Percentiles rank a stretch among this genome's conserved stretches.
phyloP scores from a whole-genome alignment of 1,284 basidiomycete genomes.

The Rhizoctonia solani region DNA sequence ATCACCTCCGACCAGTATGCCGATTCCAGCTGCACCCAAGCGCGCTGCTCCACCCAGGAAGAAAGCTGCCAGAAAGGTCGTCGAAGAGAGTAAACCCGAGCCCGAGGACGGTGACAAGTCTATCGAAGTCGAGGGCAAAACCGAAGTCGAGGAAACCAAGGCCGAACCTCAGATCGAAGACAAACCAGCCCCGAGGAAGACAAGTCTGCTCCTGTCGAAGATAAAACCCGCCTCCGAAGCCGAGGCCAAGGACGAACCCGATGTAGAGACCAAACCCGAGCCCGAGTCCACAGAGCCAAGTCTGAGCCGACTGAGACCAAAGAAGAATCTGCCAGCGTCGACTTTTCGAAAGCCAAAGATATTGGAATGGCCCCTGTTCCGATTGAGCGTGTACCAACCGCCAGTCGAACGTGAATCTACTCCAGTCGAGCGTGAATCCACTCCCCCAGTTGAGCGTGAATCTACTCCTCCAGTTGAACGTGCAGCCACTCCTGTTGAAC shows the following conservation, averaged over 20 bases:
- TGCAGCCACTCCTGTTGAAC: background rate
- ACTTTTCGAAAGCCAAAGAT: background rate
- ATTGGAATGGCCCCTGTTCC: background rate
- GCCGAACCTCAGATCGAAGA: conserved; percentile 1
- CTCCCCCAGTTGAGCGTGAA: background rate
- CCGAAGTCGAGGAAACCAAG: background rate
- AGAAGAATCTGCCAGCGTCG: conserved; percentile 39
- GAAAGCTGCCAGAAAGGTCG: conserved; percentile 29
- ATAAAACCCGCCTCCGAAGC: no score
- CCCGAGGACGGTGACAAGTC: conserved; percentile 15
- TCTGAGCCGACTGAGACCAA: background rate
- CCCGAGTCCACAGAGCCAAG: background rate
- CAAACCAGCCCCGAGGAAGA: background rate
- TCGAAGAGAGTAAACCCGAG: conserved; percentile 11
- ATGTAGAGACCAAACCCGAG: background rate
- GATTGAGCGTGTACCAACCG: background rate
- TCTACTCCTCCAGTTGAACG: background rate
- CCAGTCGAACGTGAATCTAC: background rate
- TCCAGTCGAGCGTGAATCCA: background rate
- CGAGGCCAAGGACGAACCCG: background rate
- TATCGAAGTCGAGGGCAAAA: no score
- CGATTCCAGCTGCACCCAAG: conserved; percentile 38
- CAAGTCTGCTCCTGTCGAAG: background rate
- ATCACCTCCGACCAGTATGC: conserved; percentile 33
- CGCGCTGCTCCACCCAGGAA: conserved; percentile 39